Evolutionary conservation across 202 grass and related monocot genomes (phyloP).

Genomic region (Musa balbisiana): DNA sequence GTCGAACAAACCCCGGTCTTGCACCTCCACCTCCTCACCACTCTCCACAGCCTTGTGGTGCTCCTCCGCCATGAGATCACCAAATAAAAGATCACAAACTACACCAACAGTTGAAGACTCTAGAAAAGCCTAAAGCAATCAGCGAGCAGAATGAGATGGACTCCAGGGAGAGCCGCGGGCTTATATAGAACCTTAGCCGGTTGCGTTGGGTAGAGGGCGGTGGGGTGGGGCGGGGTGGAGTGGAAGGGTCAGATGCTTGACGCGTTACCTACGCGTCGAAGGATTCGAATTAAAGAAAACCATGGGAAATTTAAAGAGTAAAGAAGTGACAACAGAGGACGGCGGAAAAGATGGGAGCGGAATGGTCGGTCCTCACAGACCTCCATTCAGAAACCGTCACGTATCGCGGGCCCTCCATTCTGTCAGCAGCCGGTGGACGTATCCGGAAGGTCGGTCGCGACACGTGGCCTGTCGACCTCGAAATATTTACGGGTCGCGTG

Average conservation of each 20-base stretch:
- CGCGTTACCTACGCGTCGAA: conserved; percentile 38
- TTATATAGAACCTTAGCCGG: too few species aligned
- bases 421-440: conserved; percentile 16
- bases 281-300: conserved; percentile 3
- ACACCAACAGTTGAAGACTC: not conserved
- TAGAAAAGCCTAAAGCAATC: too few species aligned
- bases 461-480: conserved; percentile 7
- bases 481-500: conserved; percentile 6
- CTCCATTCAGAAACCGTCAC: conserved; percentile 19
- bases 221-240: not conserved
- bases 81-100: not conserved
- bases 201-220: not conserved
- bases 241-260: not conserved
- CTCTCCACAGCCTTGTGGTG: not conserved
- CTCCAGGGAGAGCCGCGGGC: too few species aligned
- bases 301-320: not conserved
- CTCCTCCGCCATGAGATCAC: not conserved
- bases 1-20: not conserved
- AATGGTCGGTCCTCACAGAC: not conserved
- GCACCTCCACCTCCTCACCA: conserved; percentile 16
- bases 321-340: not conserved
- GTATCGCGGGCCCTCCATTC: conserved; percentile 3
- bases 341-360: not conserved
- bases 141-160: not conserved
- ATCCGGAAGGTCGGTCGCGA: conserved; percentile 32